Percentiles rank a stretch among this genome's conserved stretches.
Conservation (phyloP, 768 basidiomycete species). For the Mycena belliarum region DNA sequence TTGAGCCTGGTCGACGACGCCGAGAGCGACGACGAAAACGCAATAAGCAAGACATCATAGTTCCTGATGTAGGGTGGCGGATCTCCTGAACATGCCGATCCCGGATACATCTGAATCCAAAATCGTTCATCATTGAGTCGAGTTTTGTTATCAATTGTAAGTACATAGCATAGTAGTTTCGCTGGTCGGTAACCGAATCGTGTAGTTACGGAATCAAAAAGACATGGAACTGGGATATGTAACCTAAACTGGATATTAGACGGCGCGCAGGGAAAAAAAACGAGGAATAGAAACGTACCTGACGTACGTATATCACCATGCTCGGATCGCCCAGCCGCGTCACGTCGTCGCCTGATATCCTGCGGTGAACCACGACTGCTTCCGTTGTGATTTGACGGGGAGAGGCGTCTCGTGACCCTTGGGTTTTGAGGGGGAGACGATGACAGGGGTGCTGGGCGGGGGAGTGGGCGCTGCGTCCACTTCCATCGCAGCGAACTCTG, state of each 20-base stretch:
- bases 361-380: conserved; percentile 20
- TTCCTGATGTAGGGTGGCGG: no score
- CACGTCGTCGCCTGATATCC: conserved; percentile 10
- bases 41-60: no score
- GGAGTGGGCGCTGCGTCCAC: conserved; percentile 16
- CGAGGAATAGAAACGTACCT: conserved; percentile 7
- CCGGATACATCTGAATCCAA: neutral
- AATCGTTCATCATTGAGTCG: neutral
- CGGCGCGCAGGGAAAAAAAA: neutral
- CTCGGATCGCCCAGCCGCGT: neutral
- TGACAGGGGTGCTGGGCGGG: conserved; percentile 6
- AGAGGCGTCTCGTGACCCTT: conserved; percentile 18
- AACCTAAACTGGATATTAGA: neutral
- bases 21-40: no score
- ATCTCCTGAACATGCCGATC: neutral
- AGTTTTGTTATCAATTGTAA: neutral
- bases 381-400: conserved; percentile 22
- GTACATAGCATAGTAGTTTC: conserved; percentile 9
- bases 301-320: conserved; percentile 12
- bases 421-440: conserved; percentile 14
- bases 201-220: neutral
- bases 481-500: conserved; percentile 13
- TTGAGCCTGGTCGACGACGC: no score
- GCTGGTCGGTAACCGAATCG: neutral
- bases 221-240: conserved; percentile 3